Base-by-base conservation (phyloP, 306 rosid genomes). In the Vigna mungo region DNA sequence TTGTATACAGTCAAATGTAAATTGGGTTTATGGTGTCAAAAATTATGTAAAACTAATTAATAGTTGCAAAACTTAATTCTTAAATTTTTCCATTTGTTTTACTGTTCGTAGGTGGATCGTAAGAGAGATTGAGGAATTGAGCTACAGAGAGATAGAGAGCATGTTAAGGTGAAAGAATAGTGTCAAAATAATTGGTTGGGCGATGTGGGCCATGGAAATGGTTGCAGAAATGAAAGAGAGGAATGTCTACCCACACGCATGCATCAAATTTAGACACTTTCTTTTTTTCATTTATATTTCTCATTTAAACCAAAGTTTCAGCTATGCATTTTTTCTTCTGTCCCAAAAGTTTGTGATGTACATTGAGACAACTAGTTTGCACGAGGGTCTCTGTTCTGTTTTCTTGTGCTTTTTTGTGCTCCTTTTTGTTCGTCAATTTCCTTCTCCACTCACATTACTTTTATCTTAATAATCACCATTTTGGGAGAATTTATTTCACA, bases 371-470 rank as follows among this genome's bases (percentile, higher is more conserved):
- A 82, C 82, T 86, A 87, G 85, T 78, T 88, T 89, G 98, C 98
- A 91, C 96, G 97, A 90, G 97, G 91, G 90, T 86, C 88, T 88
- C 90, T 84, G 37, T 87, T 90, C 89, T 94, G 97, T 92, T 84
- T 25, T 82, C 43, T 87, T 85, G 75, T 76, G 79, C 86, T 83
- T 76, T 82, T 73, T 58, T 83, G 48, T 64, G 76, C 16, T 30
- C 72, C 74, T 70, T 71, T 66, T 37, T 27, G 16, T 20, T 53
- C 14, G 32, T 11, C 0, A 14, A 14, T 23, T 56, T 56, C 27
- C 39, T 18, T 62, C 70, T 43, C 69, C 75, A 25, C 15, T 34
- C 66, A 21, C 67, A 37, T 10, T 61, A 79, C 63, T 54, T 71
- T 83, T 67, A 53, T 46, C 62, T 43, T 20, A 67, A 82, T 87